Percentiles rank a stretch among this genome's conserved stretches.
These are phyloP conservation scores for Fusarium foetens DNA, from an alignment of 2,329 filamentous ascomycete genomes.

Conservation along the genomic window DNA sequence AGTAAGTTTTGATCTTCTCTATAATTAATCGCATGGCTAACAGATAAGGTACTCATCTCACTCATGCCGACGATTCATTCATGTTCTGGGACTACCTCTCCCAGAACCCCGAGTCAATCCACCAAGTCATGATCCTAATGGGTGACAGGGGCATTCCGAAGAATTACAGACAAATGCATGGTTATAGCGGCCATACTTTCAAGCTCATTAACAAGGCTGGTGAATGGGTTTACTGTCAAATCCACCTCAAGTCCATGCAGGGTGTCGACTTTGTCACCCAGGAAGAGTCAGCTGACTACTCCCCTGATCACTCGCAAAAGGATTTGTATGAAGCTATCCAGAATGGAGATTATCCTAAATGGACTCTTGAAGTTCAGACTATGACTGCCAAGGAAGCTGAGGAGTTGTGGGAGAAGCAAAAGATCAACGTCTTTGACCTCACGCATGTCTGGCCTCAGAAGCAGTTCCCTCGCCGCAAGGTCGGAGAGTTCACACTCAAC, in stretches of 20 bases:
- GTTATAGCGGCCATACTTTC: slow-evolving; percentile 9
- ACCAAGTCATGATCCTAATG: slow-evolving; percentile 68
- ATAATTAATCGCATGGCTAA: not conserved
- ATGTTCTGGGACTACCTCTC: slow-evolving; percentile 59
- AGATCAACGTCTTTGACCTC: slow-evolving; percentile 66
- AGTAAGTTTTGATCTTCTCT: not conserved
- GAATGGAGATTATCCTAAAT: slow-evolving; percentile 59
- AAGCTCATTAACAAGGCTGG: slow-evolving; percentile 21
- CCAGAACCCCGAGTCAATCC: slow-evolving; percentile 68
- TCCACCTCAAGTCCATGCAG: slow-evolving; percentile 33
- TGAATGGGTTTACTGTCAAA: slow-evolving; percentile 21
- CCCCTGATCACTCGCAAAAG: slow-evolving; percentile 23
- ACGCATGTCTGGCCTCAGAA: slow-evolving; percentile 66
- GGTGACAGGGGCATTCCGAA: slow-evolving; percentile 66
- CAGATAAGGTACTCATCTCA: slow-evolving; percentile 64
- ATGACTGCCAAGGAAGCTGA: slow-evolving; percentile 31
- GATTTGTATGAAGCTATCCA: slow-evolving; percentile 34
- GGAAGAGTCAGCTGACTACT: slow-evolving; percentile 14
- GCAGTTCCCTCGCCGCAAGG: slow-evolving; percentile 42
- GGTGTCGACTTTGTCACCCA: slow-evolving; percentile 25
- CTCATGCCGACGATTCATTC: slow-evolving; percentile 42
- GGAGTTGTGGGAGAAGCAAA: slow-evolving; percentile 39
- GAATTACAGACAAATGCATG: slow-evolving; percentile 54
- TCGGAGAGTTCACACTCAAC: slow-evolving; percentile 76
- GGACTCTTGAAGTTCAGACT: slow-evolving; percentile 64